Conservation (phyloP, 1,284 basidiomycete genomes). For the Dichomitus squalens region DNA sequence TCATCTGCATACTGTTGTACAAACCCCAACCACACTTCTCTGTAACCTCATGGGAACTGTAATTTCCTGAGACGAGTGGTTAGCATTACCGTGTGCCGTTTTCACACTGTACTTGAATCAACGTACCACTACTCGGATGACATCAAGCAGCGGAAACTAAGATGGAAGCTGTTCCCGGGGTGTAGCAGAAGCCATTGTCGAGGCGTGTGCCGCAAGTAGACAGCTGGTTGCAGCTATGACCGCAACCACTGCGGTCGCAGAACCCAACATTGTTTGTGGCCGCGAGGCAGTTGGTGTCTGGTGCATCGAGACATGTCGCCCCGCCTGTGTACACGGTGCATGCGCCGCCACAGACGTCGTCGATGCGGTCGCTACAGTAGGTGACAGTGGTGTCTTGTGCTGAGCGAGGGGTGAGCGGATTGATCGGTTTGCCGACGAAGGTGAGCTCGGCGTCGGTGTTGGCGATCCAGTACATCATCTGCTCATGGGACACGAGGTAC, state of each 20-base stretch:
- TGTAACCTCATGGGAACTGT: no score
- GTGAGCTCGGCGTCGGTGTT: conserved; percentile 11
- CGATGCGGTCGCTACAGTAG: neutral
- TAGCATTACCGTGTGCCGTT: no score
- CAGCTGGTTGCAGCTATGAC: conserved; percentile 4
- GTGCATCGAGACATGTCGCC: neutral
- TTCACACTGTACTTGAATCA: no score
- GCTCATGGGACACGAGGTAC: neutral
- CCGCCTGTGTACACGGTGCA: conserved; percentile 6
- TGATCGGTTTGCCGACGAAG: conserved; percentile 1
- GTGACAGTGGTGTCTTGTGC: neutral
- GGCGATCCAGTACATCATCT: conserved; percentile 4
- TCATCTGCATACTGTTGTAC: no score
- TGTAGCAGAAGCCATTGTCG: conserved; percentile 8
- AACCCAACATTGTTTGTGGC: conserved; percentile 4
- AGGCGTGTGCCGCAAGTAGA: neutral
- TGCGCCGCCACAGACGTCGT: neutral
- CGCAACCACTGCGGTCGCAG: neutral
- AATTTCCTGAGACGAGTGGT: no score
- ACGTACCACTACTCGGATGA: no score
- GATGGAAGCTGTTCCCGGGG: conserved; percentile 3
- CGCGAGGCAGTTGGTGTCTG: neutral
- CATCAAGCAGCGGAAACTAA: neutral
- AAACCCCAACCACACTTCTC: no score
- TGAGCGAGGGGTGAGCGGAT: neutral